Evolutionary conservation across 257 asterid genomes (phyloP), one percentile per base, ranked within the genome.

Genomic region (Lycium ferocissimum): DNA sequence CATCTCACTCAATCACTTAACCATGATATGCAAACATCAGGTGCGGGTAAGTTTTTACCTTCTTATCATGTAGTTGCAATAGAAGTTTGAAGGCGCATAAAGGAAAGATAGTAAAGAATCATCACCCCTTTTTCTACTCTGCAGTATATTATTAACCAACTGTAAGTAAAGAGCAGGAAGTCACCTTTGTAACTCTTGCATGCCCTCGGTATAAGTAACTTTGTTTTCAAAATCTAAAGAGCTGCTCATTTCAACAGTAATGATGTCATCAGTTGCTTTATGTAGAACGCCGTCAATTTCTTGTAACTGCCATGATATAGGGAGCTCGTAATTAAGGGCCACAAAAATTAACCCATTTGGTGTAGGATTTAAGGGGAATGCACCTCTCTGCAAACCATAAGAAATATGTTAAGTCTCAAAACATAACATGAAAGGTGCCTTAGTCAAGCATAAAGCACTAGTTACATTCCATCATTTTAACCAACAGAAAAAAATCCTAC

Each of bases 191-290:
- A 97, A 84, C 87, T 92, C 94, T 92, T 92, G 93, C 92, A 95
- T 88, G 86, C 94, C 93, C 86, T 85, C 85, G 33, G 96, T 91
- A 86, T 86, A 95, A 67, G 89, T 88, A 83, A 97, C 89, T 83
- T 85, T 88, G 80, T 85, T 88, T 57, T 88, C 80, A 81, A 85
- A 59, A 59, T 94, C 95, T 38, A 88, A 89, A 84, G 94, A 83
- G 88, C 90, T 87, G 82, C 87, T 85, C 97, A 94, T 91, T 89
- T 95, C 96, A 87, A 92, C 93, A 80, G 94, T 81, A 85, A 91
- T 87, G 88, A 97, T 97, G 87, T 97, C 98, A 90, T 97, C 99
- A 22, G 99, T 97, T 85, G 98, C 97, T 91, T 97, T 97, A 83
- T 95, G 99, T 87, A 97, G 96, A 87, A 97, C 87, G 8, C 92